phyloP scores from a whole-genome alignment of 148 eudicot genomes.

The Arctostaphylos glauca region DNA sequence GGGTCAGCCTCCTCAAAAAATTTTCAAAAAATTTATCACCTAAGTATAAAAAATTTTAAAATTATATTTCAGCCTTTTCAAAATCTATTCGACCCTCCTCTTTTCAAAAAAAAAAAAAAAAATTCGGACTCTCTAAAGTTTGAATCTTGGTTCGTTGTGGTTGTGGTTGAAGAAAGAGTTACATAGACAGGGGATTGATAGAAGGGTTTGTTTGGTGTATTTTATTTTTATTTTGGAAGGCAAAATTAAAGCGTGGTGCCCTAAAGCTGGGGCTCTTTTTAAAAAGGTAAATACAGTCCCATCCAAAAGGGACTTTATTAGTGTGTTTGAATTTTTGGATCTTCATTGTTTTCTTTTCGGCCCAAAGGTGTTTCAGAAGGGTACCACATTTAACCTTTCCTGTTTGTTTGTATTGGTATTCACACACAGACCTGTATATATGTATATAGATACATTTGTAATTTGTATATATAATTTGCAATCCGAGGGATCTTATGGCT shows the following conservation, averaged over 20 bases:
- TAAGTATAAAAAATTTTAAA: no score
- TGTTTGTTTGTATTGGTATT: background rate
- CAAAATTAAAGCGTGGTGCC: slow-evolving; percentile 33
- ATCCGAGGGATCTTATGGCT: background rate
- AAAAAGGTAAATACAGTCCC: background rate
- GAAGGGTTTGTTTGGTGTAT: background rate
- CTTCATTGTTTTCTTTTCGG: slow-evolving; percentile 1
- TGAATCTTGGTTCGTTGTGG: no score
- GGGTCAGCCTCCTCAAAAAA: no score
- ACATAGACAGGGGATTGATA: background rate
- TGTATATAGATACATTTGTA: no score
- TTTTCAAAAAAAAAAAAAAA: no score
- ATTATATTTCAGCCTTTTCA: no score
- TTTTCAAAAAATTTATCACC: no score
- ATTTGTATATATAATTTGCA: no score
- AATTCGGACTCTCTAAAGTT: no score
- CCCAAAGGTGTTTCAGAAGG: slow-evolving; percentile 10
- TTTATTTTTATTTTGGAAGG: background rate
- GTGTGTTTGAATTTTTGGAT: slow-evolving; percentile 10
- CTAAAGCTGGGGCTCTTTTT: slow-evolving; percentile 39
- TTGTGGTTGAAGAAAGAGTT: no score
- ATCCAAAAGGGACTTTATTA: slow-evolving; percentile 15
- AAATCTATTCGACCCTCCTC: no score
- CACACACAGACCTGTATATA: background rate
- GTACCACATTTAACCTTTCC: background rate